Percentiles rank a stretch among this genome's conserved stretches.
Evolutionary conservation across 805 yeast genomes (phyloP).

Genomic region (Lipomyces oligophaga): DNA sequence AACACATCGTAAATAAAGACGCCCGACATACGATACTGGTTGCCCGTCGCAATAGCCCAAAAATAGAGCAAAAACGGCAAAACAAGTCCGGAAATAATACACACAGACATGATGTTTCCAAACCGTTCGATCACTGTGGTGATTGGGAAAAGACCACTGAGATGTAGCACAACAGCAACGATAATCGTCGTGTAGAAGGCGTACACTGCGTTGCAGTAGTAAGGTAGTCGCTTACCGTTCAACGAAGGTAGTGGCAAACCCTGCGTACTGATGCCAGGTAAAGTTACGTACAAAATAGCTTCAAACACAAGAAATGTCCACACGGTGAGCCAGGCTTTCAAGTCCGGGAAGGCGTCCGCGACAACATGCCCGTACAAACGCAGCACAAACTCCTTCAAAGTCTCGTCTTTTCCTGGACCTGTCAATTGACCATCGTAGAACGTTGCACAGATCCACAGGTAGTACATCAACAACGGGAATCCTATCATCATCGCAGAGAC

Average conservation of each 20-base stretch:
- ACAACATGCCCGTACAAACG: constrained; percentile 18
- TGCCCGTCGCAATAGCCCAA: constrained; percentile 61
- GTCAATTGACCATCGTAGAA: constrained; percentile 75
- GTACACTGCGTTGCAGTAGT: constrained; percentile 89
- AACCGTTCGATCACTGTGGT: constrained; percentile 73
- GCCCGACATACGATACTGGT: constrained; percentile 89
- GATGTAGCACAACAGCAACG: constrained; percentile 60
- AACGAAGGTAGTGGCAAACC: constrained; percentile 89
- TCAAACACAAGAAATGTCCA: constrained; percentile 66
- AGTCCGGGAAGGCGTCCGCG: constrained; percentile 42
- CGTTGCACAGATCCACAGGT: constrained; percentile 89
- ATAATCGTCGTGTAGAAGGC: constrained; percentile 68
- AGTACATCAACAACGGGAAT: constrained; percentile 91
- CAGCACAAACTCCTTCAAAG: constrained; percentile 45
- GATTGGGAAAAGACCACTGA: constrained; percentile 67
- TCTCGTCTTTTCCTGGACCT: constrained; percentile 56
- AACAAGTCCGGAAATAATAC: constrained; percentile 71
- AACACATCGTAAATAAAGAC: constrained; percentile 85
- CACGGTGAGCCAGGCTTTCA: constrained; percentile 65
- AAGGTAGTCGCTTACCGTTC: constrained; percentile 76
- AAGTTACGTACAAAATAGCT: constrained; percentile 66
- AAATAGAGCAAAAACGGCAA: constrained; percentile 69
- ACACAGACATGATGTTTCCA: constrained; percentile 90
- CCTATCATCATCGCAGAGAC: constrained; percentile 88
- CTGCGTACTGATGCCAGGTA: constrained; percentile 93